These are phyloP conservation scores for Vaccinium macrocarpon DNA, from an alignment of 148 eudicot genomes.

Conservation along the genomic window DNA sequence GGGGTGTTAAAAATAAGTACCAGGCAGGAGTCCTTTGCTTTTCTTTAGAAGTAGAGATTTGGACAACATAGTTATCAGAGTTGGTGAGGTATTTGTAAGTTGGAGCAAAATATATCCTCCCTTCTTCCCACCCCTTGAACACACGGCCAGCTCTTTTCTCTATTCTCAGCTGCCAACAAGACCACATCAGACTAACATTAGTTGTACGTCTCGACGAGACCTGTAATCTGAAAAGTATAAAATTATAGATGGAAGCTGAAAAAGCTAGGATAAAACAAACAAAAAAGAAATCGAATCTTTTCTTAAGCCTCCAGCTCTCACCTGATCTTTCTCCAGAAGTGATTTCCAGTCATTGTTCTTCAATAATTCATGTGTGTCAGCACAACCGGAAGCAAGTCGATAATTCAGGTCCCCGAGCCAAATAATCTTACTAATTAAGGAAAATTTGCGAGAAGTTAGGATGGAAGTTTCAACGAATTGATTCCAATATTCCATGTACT, in stretches of 20 bases:
- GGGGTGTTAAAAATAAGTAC: slow-evolving; percentile 21
- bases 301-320: background rate
- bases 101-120: slow-evolving; percentile 57
- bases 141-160: slow-evolving; percentile 66
- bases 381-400: slow-evolving; percentile 38
- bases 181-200: background rate
- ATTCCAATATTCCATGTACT: too few species aligned
- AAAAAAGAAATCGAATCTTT: background rate
- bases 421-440: slow-evolving; percentile 40
- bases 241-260: too few species aligned
- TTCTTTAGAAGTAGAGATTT: slow-evolving; percentile 38
- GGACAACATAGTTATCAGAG: slow-evolving; percentile 51
- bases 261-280: background rate
- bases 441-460: background rate
- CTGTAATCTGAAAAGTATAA: too few species aligned
- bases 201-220: too few species aligned
- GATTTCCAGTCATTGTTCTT: slow-evolving; percentile 55
- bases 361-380: slow-evolving; percentile 38
- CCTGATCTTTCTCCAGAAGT: slow-evolving; percentile 69
- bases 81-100: slow-evolving; percentile 54
- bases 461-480: background rate
- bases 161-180: slow-evolving; percentile 37
- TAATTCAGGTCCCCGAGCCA: slow-evolving; percentile 80
- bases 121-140: slow-evolving; percentile 68
- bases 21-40: slow-evolving; percentile 71